These are phyloP conservation scores for Bimuria novae-zelandiae DNA, from an alignment of 2,329 filamentous ascomycete genomes.

Conservation along the genomic window DNA sequence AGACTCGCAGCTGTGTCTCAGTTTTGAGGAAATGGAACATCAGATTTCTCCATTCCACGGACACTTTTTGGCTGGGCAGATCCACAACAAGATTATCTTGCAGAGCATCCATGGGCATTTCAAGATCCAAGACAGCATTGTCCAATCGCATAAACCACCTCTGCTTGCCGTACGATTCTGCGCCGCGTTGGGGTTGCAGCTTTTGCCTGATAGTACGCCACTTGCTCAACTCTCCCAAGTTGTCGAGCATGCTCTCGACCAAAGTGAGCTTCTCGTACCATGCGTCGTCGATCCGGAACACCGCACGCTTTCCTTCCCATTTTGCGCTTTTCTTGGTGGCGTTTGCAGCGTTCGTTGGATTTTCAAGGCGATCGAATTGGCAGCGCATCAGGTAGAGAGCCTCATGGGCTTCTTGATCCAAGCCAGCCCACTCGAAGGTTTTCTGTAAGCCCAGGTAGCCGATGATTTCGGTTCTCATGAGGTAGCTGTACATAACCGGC, in stretches of 20 bases:
- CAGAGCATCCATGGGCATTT: conserved; percentile 16
- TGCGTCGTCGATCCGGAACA: conserved; percentile 28
- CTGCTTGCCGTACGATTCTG: conserved; percentile 24
- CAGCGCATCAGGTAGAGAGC: conserved; percentile 22
- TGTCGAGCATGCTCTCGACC: too few relatives aligned
- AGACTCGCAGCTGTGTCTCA: conserved; percentile 22
- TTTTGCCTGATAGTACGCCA: conserved; percentile 10
- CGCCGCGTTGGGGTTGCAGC: conserved; percentile 11
- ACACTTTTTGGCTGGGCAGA: conserved; percentile 9
- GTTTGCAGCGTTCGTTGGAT: neutral
- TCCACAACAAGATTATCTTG: conserved; percentile 14
- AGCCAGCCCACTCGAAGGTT: neutral
- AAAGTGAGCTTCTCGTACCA: conserved; percentile 19
- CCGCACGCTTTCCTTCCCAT: conserved; percentile 25
- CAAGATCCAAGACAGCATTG: conserved; percentile 30
- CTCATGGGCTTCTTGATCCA: conserved; percentile 25
- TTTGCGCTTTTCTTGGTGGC: neutral
- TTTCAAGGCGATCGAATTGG: conserved; percentile 12
- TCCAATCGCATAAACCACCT: conserved; percentile 35
- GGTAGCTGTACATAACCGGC: conserved; percentile 26
- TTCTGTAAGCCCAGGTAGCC: conserved; percentile 23
- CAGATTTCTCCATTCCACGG: conserved; percentile 30
- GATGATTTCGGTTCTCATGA: conserved; percentile 28
- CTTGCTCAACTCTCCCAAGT: neutral
- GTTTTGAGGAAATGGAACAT: conserved; percentile 30